Evolutionary conservation across 768 basidiomycete species (phyloP).

Genomic region (Tylopilus subfusipes): DNA sequence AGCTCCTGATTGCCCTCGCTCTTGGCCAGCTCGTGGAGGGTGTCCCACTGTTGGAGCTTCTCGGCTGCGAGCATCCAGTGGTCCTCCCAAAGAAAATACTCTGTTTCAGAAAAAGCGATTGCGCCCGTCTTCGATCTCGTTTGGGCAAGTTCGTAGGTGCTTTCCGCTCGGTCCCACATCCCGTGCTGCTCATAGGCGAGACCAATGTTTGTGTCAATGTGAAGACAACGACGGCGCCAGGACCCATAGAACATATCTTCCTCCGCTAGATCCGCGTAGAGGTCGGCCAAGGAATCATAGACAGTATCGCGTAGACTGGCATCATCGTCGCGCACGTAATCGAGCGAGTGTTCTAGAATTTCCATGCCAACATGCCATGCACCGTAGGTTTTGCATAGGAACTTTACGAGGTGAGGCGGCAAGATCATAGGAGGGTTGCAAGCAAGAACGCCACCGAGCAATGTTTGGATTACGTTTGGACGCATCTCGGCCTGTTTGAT

Average conservation of each 20-base stretch:
- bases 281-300: slow-evolving; percentile 86
- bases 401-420: slow-evolving; percentile 94
- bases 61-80: slow-evolving; percentile 96
- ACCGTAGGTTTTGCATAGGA: slow-evolving; percentile 91
- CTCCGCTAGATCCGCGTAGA: slow-evolving; percentile 94
- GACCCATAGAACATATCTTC: slow-evolving; percentile 97
- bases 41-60: slow-evolving; percentile 98
- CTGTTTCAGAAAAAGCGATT: slow-evolving; percentile 88
- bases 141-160: slow-evolving; percentile 87
- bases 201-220: slow-evolving; percentile 83
- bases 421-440: slow-evolving; percentile 85
- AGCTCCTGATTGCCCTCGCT: slow-evolving; percentile 90
- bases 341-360: slow-evolving; percentile 77
- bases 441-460: slow-evolving; percentile 80
- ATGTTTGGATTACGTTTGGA: slow-evolving; percentile 89
- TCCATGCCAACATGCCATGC: slow-evolving; percentile 94
- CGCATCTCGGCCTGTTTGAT: slow-evolving; percentile 82
- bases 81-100: slow-evolving; percentile 98
- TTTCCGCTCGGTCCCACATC: slow-evolving; percentile 92
- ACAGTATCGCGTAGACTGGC: slow-evolving; percentile 75
- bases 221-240: slow-evolving; percentile 88
- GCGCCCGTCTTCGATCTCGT: slow-evolving; percentile 74
- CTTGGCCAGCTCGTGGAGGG: slow-evolving; percentile 85
- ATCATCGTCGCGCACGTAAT: slow-evolving; percentile 78
- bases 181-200: slow-evolving; percentile 94